phyloP scores from a whole-genome alignment of 345 rosid species.

The Chamaenerion angustifolium region DNA sequence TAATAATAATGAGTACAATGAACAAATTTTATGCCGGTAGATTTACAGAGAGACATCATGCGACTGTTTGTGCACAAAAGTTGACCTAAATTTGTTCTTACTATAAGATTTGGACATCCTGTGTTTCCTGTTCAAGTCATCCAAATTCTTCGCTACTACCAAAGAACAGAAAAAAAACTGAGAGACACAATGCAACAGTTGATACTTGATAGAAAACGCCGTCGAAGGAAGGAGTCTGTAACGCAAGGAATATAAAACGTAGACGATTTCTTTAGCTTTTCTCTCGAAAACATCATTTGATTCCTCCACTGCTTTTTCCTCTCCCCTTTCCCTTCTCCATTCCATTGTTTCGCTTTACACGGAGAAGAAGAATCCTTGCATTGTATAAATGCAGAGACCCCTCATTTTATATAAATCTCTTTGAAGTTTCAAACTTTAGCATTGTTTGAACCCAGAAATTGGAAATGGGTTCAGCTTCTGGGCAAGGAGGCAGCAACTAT shows the following conservation, averaged over 20 bases:
- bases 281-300: slow-evolving; percentile 16
- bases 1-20: no score
- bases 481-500: slow-evolving; percentile 37
- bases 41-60: no score
- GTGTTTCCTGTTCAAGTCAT: no score
- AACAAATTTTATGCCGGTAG: no score
- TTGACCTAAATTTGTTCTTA: no score
- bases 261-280: slow-evolving; percentile 40
- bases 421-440: no score
- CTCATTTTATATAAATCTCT: neutral
- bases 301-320: slow-evolving; percentile 16
- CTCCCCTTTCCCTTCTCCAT: slow-evolving; percentile 6
- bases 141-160: no score
- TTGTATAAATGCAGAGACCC: neutral
- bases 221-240: neutral
- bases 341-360: slow-evolving; percentile 5
- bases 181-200: no score
- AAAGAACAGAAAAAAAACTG: no score
- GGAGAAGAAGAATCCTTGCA: neutral
- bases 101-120: no score
- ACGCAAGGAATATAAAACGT: neutral
- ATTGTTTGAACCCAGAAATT: neutral
- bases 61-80: no score
- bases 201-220: no score
- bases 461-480: slow-evolving; percentile 76